Conservation (phyloP, 805 yeast species). For the Candida suzukii region DNA sequence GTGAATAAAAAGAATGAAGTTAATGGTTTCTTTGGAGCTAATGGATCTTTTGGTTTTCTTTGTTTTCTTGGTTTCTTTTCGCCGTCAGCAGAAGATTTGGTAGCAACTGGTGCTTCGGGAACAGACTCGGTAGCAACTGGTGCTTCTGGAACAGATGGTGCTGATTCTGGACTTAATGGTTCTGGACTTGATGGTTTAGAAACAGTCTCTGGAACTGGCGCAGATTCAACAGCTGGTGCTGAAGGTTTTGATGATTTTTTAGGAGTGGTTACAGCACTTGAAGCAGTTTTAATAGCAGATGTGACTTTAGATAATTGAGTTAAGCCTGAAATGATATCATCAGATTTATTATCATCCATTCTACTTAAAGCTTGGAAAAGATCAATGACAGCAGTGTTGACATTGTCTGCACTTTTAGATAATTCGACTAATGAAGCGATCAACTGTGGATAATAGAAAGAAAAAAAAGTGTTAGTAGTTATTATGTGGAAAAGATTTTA, state of each 20-base stretch:
- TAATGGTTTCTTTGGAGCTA: conserved; percentile 92
- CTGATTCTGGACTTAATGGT: too few relatives aligned
- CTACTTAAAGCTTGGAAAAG: conserved; percentile 57
- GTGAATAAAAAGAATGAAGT: conserved; percentile 81
- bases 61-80: conserved; percentile 33
- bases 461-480: neutral
- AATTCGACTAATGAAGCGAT: conserved; percentile 78
- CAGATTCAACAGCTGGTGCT: conserved; percentile 13
- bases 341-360: conserved; percentile 4
- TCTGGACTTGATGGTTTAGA: too few relatives aligned
- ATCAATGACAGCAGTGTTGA: conserved; percentile 72
- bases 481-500: too few relatives aligned
- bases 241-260: too few relatives aligned
- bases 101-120: conserved; percentile 4
- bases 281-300: conserved; percentile 25
- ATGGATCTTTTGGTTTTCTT: conserved; percentile 70
- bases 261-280: neutral
- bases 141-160: neutral
- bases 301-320: conserved; percentile 28
- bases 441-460: conserved; percentile 29
- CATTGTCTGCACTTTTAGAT: conserved; percentile 80
- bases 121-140: neutral
- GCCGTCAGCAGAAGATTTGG: conserved; percentile 7
- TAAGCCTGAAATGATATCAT: neutral
- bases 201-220: conserved; percentile 4